These are phyloP conservation scores for Coemansia sp. DNA, from an alignment of 192 early-diverging fungal genomes.

Conservation along the genomic window DNA sequence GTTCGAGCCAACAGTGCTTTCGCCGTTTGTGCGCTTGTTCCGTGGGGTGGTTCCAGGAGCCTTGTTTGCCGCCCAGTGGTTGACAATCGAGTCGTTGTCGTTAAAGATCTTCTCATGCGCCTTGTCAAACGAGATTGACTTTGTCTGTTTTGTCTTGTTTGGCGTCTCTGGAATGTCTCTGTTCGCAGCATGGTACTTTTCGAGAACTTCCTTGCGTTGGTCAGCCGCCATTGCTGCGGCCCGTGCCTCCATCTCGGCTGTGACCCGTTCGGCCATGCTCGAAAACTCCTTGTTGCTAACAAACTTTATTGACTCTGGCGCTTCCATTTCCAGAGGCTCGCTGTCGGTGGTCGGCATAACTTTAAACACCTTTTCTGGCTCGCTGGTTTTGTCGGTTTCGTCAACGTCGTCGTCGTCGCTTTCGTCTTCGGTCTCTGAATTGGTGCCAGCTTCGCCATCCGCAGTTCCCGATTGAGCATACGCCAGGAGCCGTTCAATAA, in stretches of 20 bases:
- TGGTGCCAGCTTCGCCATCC: not conserved
- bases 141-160: constrained; percentile 7
- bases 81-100: constrained; percentile 41
- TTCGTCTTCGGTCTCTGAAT: not conserved
- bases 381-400: not conserved
- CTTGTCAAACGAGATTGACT: constrained; percentile 32
- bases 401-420: constrained; percentile 8
- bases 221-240: constrained; percentile 25
- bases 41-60: constrained; percentile 26
- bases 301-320: constrained; percentile 13
- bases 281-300: constrained; percentile 15
- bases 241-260: constrained; percentile 38
- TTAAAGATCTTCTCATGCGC: constrained; percentile 45
- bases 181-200: constrained; percentile 13
- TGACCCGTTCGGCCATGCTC: constrained; percentile 25
- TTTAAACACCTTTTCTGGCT: constrained; percentile 25
- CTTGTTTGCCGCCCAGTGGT: constrained; percentile 48
- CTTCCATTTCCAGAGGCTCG: constrained; percentile 16
- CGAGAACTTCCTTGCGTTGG: constrained; percentile 23
- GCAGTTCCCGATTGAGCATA: constrained; percentile 1
- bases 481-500: constrained; percentile 30
- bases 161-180: constrained; percentile 18
- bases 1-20: constrained; percentile 10
- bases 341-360: constrained; percentile 8
- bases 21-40: constrained; percentile 30